Conservation (phyloP, 345 rosid genomes). For the Cardamine chenopodiifolia region DNA sequence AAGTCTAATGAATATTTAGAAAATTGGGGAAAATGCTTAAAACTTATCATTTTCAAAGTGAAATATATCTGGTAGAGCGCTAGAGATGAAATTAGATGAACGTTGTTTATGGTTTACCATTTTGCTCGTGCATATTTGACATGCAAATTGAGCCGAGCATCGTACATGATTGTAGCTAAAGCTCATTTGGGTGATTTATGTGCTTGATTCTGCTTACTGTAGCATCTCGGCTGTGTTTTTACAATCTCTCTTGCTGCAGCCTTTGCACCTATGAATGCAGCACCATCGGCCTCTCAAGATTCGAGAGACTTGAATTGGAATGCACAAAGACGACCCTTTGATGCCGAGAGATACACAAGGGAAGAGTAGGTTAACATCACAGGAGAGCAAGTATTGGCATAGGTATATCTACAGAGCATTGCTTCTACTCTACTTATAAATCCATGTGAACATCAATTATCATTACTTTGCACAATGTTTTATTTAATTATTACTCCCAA, state of each 20-base stretch:
- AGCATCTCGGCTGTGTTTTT: neutral
- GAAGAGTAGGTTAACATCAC: conserved; percentile 13
- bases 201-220: neutral
- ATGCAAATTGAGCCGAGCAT: conserved; percentile 1
- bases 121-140: neutral
- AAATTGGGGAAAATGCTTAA: neutral
- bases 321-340: conserved; percentile 51
- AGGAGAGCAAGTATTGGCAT: conserved; percentile 12
- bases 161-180: neutral
- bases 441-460: neutral
- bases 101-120: neutral
- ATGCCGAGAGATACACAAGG: conserved; percentile 52
- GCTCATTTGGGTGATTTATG: neutral
- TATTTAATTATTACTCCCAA: neutral
- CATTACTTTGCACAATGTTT: neutral
- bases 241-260: conserved; percentile 51
- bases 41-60: neutral
- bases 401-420: neutral
- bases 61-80: neutral
- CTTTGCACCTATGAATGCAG: conserved; percentile 76
- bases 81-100: neutral
- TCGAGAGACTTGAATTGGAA: conserved; percentile 36
- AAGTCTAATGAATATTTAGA: neutral
- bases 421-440: neutral
- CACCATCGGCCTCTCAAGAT: conserved; percentile 38